phyloP scores from a whole-genome alignment of 2,329 filamentous ascomycete genomes.

The Aspergillus texensis region DNA sequence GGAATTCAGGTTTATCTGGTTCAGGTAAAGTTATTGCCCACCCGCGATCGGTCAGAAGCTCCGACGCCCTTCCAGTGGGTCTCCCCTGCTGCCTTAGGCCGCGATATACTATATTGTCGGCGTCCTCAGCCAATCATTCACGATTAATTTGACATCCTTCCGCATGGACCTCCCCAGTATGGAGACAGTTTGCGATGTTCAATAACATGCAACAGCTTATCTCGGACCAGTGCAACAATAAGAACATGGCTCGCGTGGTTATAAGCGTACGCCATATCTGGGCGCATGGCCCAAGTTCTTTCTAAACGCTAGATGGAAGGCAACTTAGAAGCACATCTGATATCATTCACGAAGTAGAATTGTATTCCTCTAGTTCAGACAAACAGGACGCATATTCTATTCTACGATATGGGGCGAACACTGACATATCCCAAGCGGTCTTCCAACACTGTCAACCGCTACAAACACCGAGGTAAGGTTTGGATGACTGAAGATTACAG shows the following conservation, averaged over 20 bases:
- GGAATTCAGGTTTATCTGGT: constrained; percentile 1
- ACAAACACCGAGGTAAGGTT: constrained; percentile 62
- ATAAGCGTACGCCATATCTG: neutral
- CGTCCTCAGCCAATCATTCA: constrained; percentile 30
- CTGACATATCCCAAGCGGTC: constrained; percentile 63
- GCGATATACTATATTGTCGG: constrained; percentile 19
- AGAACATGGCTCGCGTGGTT: neutral
- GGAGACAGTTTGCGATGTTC: constrained; percentile 12
- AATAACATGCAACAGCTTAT: constrained; percentile 5
- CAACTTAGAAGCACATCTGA: neutral
- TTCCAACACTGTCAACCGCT: constrained; percentile 68
- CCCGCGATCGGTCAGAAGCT: constrained; percentile 2
- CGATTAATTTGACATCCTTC: constrained; percentile 13
- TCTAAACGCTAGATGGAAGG: neutral
- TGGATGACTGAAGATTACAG: neutral
- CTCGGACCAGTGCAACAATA: constrained; percentile 3
- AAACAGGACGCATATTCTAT: neutral
- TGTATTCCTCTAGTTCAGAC: neutral
- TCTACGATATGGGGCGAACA: constrained; percentile 41
- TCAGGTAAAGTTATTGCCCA: constrained; percentile 9
- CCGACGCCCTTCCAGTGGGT: neutral
- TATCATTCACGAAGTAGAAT: neutral
- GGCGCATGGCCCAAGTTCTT: neutral
- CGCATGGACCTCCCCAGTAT: constrained; percentile 18
- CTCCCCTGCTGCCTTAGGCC: neutral